Conservation (phyloP, 352 stramenopile species). For the Pythium volutum region DNA sequence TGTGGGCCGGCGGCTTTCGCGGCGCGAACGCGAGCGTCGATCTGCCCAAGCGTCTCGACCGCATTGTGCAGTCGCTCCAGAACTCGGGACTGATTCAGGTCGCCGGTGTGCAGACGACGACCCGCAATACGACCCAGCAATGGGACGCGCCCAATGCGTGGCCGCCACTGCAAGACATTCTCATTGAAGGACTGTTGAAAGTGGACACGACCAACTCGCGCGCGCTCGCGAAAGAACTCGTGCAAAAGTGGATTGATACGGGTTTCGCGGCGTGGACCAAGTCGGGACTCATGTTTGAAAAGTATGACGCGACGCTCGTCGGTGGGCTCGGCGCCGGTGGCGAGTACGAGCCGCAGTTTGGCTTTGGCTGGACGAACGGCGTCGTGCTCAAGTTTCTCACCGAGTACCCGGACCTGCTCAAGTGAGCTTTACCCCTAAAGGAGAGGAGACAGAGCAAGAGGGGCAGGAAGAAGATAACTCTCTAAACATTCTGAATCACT, state of each 20-base stretch:
- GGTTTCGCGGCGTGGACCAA: slow-evolving; percentile 58
- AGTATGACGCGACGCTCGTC: slow-evolving; percentile 77
- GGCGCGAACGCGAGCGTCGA: slow-evolving; percentile 38
- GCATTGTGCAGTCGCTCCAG: slow-evolving; percentile 46
- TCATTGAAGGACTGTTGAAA: slow-evolving; percentile 71
- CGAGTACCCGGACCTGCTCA: not conserved
- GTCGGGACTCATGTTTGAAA: slow-evolving; percentile 86
- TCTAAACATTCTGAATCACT: too few relatives aligned
- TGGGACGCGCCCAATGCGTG: slow-evolving; percentile 87
- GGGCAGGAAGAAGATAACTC: too few relatives aligned
- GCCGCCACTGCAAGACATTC: slow-evolving; percentile 78
- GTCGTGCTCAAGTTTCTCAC: slow-evolving; percentile 87
- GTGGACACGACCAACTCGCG: slow-evolving; percentile 45
- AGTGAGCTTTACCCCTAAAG: too few relatives aligned
- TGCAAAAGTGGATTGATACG: slow-evolving; percentile 61
- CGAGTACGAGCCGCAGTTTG: slow-evolving; percentile 87
- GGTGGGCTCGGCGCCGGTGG: slow-evolving; percentile 69
- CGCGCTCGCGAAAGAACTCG: slow-evolving; percentile 45
- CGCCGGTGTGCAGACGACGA: slow-evolving; percentile 72
- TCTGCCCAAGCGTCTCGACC: slow-evolving; percentile 39
- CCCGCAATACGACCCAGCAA: slow-evolving; percentile 70
- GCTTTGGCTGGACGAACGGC: slow-evolving; percentile 87
- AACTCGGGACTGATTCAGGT: slow-evolving; percentile 59
- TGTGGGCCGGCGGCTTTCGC: slow-evolving; percentile 43
- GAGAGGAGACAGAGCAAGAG: too few relatives aligned